These are phyloP conservation scores for Cyathus olla DNA, from an alignment of 1,284 basidiomycete genomes.

Conservation along the genomic window DNA sequence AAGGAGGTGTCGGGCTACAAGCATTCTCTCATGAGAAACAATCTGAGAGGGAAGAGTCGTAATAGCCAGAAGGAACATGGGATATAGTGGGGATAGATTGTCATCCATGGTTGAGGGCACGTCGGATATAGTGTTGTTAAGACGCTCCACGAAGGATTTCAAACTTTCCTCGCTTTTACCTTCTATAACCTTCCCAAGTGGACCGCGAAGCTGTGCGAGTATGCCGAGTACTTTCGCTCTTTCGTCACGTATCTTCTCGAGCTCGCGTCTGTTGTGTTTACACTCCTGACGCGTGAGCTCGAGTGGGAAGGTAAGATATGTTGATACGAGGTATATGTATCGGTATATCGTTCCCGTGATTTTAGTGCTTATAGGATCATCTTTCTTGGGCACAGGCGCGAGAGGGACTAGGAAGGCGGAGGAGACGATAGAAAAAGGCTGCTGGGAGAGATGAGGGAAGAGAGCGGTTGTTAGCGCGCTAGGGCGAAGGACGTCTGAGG, in stretches of 20 bases:
- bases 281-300: conserved; percentile 75
- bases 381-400: neutral
- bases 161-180: neutral
- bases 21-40: conserved; percentile 15
- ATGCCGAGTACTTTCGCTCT: conserved; percentile 71
- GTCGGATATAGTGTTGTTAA: neutral
- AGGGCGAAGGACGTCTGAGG: conserved; percentile 53
- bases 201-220: conserved; percentile 64
- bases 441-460: conserved; percentile 67
- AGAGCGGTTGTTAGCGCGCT: conserved; percentile 62
- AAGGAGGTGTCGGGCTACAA: conserved; percentile 50
- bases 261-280: conserved; percentile 61
- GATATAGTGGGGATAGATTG: conserved; percentile 3
- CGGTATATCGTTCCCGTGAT: neutral
- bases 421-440: conserved; percentile 29
- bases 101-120: no score
- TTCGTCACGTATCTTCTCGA: conserved; percentile 72
- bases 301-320: conserved; percentile 49
- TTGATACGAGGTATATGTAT: neutral
- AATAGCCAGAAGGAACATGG: conserved; percentile 12
- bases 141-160: neutral
- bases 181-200: conserved; percentile 38
- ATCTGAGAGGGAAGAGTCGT: conserved; percentile 17
- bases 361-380: neutral
- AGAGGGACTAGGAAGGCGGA: conserved; percentile 17